Evolutionary conservation across 306 rosid species (phyloP).

Genomic region (Hylodesmum podocarpum): DNA sequence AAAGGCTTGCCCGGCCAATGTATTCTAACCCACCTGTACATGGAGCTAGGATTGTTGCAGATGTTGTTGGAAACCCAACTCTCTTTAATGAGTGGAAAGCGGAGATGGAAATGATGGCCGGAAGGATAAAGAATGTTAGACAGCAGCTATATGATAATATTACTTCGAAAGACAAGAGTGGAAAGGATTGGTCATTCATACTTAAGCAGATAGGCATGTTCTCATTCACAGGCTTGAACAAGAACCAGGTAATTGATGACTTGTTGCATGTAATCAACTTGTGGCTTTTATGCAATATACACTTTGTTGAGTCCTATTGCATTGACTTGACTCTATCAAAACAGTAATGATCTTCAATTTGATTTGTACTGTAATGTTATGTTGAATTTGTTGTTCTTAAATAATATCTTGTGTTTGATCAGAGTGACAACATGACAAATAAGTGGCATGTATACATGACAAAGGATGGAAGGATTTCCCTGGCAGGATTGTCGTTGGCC

Average conservation of each 20-base stretch:
- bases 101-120: conserved; percentile 99
- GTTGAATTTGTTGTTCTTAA: background rate
- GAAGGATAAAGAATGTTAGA: conserved; percentile 91
- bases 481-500: conserved; percentile 91
- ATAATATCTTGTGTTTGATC: conserved; percentile 26
- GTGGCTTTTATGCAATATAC: background rate
- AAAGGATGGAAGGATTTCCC: conserved; percentile 95
- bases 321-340: background rate
- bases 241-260: conserved; percentile 59
- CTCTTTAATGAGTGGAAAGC: conserved; percentile 92
- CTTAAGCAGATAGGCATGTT: conserved; percentile 98
- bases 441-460: conserved; percentile 99
- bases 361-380: conserved; percentile 1
- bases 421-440: conserved; percentile 91
- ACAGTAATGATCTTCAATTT: background rate
- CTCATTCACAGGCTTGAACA: conserved; percentile 89
- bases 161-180: conserved; percentile 81
- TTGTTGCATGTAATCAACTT: conserved; percentile 16
- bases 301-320: background rate
- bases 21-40: conserved; percentile 98
- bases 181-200: conserved; percentile 97
- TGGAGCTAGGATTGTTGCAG: conserved; percentile 92
- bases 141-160: conserved; percentile 74
- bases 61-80: conserved; percentile 78
- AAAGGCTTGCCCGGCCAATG: conserved; percentile 98